phyloP scores from a whole-genome alignment of 106 monocot genomes.

The Apostasia shenzhenica region DNA sequence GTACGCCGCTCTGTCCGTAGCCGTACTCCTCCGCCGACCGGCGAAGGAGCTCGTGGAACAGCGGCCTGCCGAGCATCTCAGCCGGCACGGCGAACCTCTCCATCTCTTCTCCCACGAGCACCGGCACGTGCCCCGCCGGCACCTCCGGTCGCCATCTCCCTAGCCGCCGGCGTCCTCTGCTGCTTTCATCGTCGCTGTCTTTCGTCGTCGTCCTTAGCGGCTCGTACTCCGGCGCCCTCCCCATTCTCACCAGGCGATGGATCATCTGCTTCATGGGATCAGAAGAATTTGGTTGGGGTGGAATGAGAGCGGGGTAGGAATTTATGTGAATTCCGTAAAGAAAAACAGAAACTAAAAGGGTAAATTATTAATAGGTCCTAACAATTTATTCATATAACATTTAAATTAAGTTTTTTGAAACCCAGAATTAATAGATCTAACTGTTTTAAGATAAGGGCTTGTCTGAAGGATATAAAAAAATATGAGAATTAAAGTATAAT shows the following conservation, averaged over 20 bases:
- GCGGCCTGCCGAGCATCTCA: conserved; percentile 21
- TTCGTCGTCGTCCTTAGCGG: background rate
- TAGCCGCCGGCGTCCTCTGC: background rate
- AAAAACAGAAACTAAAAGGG: too few species aligned
- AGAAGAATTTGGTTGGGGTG: too few species aligned
- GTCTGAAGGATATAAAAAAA: too few species aligned
- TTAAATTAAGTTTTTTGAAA: too few species aligned
- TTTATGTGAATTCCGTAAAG: too few species aligned
- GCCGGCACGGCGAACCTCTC: conserved; percentile 28
- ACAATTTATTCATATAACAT: too few species aligned
- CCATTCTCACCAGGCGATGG: conserved; percentile 23
- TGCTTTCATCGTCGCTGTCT: background rate
- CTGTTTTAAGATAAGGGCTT: too few species aligned
- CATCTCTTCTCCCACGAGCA: conserved; percentile 27
- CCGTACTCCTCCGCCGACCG: conserved; percentile 41
- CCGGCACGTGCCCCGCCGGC: conserved; percentile 34
- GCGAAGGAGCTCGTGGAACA: conserved; percentile 27
- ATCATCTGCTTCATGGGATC: conserved; percentile 35
- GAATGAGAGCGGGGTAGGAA: too few species aligned
- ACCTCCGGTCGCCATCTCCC: background rate
- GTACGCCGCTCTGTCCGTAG: conserved; percentile 30
- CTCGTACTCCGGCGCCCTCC: conserved; percentile 15
- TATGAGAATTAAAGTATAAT: too few species aligned
- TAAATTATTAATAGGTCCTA: too few species aligned
- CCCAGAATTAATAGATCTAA: too few species aligned